Base-by-base conservation (phyloP, 2,329 filamentous ascomycete genomes). In the Aureobasidium sp. region DNA sequence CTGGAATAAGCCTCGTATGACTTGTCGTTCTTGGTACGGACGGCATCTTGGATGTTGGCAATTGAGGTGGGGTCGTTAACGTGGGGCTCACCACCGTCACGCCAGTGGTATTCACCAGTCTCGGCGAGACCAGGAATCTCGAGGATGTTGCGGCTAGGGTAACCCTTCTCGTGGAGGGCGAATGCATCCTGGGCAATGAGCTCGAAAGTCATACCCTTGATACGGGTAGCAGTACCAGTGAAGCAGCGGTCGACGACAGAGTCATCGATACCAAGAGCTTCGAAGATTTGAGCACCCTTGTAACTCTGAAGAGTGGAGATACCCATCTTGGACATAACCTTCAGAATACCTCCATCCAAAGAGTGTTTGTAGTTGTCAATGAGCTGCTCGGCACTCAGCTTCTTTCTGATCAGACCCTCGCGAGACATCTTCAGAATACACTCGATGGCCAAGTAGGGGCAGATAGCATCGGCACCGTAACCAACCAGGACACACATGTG, bases 321-420 rank as follows among this genome's bases (percentile, higher is more conserved):
- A 75, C 91, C 91, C 91, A 97, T 97, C 78, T 97, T 97, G 70
- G 86, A 93, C 91, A 97, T 97, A 68, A 97, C 91, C 73, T 97
- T 97, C 59, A 97, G 77, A 59, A 97, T 95, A 74, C 91, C 91
- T 65, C 91, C 91, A 62, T 96, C 90, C 63, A 88, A 91, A 58
- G 91, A 96, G 70, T 94, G 88, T 74, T 94, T 95, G 79, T 96
- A 97, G 75, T 97, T 97, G 63, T 85, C 83, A 61, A 96, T 90
- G 54, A 96, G 82, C 63, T 84, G 79, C 57, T 95, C 85, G 55
- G 93, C 81, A 17, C 79, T 80, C 38, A 95, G 75, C 70, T 93
- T 86, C 79, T 94, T 95, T 70, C 90, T 86, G 70, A 96, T 94
- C 58, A 96, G 76, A 48, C 87, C 87, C 72, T 97, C 90, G 44